Conservation (phyloP, 2,329 filamentous ascomycete species). For the Talaromyces sp. region DNA sequence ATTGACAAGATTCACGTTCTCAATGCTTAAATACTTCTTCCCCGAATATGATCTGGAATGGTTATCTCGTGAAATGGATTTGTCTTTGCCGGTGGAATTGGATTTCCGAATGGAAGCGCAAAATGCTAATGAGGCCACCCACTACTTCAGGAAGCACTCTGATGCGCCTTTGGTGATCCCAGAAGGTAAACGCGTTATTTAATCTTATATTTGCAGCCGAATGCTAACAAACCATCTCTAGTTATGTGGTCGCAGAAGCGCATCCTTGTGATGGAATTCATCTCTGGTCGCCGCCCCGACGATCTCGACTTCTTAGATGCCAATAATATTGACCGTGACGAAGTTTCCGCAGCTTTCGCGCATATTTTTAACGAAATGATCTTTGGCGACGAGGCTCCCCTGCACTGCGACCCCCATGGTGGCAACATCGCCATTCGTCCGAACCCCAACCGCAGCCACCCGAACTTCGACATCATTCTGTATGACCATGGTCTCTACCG, state of each 20-base stretch:
- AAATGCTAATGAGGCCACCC: slow-evolving; percentile 77
- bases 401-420: slow-evolving; percentile 96
- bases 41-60: slow-evolving; percentile 97
- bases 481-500: slow-evolving; percentile 98
- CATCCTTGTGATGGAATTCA: slow-evolving; percentile 93
- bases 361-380: slow-evolving; percentile 99
- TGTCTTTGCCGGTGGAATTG: slow-evolving; percentile 85
- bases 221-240: slow-evolving; percentile 25
- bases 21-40: slow-evolving; percentile 87
- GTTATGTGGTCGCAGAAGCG: slow-evolving; percentile 87
- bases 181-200: slow-evolving; percentile 47
- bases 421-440: slow-evolving; percentile 92
- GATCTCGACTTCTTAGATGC: slow-evolving; percentile 84
- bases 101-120: slow-evolving; percentile 84
- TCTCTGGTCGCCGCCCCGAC: slow-evolving; percentile 83
- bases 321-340: slow-evolving; percentile 87
- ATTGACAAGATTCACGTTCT: slow-evolving; percentile 86
- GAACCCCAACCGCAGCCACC: slow-evolving; percentile 62
- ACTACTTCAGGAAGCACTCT: slow-evolving; percentile 76
- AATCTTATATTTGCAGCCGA: background rate
- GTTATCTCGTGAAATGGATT: slow-evolving; percentile 90
- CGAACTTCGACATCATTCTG: slow-evolving; percentile 92
- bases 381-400: slow-evolving; percentile 81
- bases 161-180: slow-evolving; percentile 85
- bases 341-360: slow-evolving; percentile 87